Evolutionary conservation across 352 stramenopile genomes (phyloP).

Genomic region (Peronosclerospora sorghi): DNA sequence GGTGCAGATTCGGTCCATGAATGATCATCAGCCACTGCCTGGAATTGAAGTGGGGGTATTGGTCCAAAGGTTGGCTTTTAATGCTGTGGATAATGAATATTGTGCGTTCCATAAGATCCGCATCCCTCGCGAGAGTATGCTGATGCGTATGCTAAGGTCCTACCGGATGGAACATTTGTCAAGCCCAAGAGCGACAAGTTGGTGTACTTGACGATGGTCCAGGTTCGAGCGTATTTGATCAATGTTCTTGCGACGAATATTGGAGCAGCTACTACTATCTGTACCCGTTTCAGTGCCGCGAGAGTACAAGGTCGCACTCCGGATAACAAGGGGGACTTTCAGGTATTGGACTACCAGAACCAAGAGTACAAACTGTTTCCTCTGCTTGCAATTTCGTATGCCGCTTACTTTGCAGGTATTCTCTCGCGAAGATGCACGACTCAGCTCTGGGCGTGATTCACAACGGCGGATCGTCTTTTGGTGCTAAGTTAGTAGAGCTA

Average conservation of each 20-base stretch:
- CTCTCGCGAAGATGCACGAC: constrained; percentile 23
- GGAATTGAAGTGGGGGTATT: constrained; percentile 21
- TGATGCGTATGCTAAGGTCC: constrained; percentile 30
- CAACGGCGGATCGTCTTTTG: constrained; percentile 23
- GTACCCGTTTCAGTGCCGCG: constrained; percentile 38
- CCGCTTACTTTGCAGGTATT: constrained; percentile 18
- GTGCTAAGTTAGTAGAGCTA: constrained; percentile 31
- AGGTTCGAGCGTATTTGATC: constrained; percentile 26
- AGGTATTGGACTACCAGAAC: constrained; percentile 53
- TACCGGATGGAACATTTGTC: constrained; percentile 42
- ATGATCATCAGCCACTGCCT: constrained; percentile 15
- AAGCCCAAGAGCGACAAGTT: constrained; percentile 56
- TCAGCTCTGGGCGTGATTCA: constrained; percentile 22
- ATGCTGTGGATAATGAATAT: constrained; percentile 18
- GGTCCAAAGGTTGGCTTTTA: constrained; percentile 16
- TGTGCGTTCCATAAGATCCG: constrained; percentile 18
- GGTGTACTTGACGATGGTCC: constrained; percentile 50
- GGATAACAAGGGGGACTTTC: constrained; percentile 31
- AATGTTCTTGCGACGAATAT: constrained; percentile 3
- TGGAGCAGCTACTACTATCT: constrained; percentile 26
- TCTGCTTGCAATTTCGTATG: constrained; percentile 23
- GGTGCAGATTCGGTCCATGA: constrained; percentile 17
- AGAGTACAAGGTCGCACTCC: constrained; percentile 32
- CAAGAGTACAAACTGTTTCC: constrained; percentile 39
- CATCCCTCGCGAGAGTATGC: constrained; percentile 16